Base-by-base conservation (phyloP, 148 eudicot genomes). In the Cornus kousa region DNA sequence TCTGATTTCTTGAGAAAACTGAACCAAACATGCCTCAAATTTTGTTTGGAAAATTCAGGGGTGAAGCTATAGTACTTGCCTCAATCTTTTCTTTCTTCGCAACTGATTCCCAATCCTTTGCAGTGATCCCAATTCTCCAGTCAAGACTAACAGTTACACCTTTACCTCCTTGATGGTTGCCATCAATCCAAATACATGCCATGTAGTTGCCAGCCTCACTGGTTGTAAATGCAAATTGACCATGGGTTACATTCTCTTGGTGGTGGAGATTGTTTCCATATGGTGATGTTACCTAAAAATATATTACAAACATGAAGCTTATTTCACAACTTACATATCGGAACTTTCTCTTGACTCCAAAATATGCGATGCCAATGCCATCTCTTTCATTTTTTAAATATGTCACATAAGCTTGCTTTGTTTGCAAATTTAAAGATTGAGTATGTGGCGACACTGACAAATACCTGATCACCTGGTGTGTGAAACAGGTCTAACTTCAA, bases 41-140 rank as follows among this genome's bases (percentile, higher is more conserved):
- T 62, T 5, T 24, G 4, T 17, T 62, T n/a, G 8, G 23, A 20
- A 20, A 17, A 20, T 2, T 62, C 2, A 5, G 2, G 22, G 7
- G 8, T 62, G 24, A 19, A 19, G 7, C 11, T 62, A 7, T 6
- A n/a, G 66, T 62, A 62, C 23, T 73, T 81, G 85, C 94, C 91
- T 89, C 88, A 33, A 92, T 86, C 40, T 92, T 86, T 76, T 92
- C 97, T 80, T 92, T 89, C 74, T 77, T 92, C 5, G 97, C 97
- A 84, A 92, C 92, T 1, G 97, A 81, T 33, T 92, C 94, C 97
- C 97, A 90, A 76, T 92, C 97, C 78, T 92, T 89, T 40, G 97
- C 88, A 65, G 92, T 88, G 66, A 92, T 86, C 28, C 97, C 97
- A 24, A 75, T 84, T 84, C 82, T 89, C 97, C 94, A 92, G 64